phyloP scores from a whole-genome alignment of 2,329 filamentous ascomycete genomes.

The Thielaviopsis populi region DNA sequence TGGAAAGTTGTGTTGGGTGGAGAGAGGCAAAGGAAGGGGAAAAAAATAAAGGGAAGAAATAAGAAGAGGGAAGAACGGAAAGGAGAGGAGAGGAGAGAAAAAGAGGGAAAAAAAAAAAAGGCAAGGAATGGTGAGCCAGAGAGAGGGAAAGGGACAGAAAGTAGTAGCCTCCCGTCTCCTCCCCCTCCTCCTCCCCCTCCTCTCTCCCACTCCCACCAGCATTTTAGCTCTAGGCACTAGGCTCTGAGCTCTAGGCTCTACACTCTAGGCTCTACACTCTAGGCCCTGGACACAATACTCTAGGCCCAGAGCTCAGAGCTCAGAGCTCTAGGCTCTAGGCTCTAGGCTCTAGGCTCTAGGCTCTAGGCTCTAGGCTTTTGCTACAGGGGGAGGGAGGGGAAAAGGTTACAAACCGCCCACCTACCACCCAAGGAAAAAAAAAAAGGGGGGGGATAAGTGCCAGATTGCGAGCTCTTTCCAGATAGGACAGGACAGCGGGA shows the following conservation, averaged over 20 bases:
- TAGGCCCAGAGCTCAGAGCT: no score
- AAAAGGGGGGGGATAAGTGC: not conserved
- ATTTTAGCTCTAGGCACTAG: no score
- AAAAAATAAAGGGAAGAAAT: conserved; percentile 5
- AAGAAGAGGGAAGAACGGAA: not conserved
- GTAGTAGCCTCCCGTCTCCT: not conserved
- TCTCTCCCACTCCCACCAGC: no score
- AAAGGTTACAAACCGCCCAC: not conserved
- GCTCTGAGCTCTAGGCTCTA: not conserved
- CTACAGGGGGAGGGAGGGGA: not conserved
- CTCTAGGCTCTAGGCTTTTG: not conserved
- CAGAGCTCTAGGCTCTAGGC: not conserved
- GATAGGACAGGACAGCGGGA: no score
- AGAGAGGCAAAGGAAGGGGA: not conserved
- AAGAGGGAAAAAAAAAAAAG: conserved; percentile 6
- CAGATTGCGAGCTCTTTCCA: not conserved
- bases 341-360: not conserved
- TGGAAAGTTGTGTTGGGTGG: conserved; percentile 11
- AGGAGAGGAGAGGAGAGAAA: conserved; percentile 4
- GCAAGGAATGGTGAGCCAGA: conserved; percentile 2
- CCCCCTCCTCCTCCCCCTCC: not conserved
- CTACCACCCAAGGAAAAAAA: not conserved
- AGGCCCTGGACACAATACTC: no score
- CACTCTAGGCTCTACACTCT: not conserved
- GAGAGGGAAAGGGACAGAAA: conserved; percentile 3